Evolutionary conservation across 164 flowering plant species (phyloP).

Genomic region (Akebia trifoliata): DNA sequence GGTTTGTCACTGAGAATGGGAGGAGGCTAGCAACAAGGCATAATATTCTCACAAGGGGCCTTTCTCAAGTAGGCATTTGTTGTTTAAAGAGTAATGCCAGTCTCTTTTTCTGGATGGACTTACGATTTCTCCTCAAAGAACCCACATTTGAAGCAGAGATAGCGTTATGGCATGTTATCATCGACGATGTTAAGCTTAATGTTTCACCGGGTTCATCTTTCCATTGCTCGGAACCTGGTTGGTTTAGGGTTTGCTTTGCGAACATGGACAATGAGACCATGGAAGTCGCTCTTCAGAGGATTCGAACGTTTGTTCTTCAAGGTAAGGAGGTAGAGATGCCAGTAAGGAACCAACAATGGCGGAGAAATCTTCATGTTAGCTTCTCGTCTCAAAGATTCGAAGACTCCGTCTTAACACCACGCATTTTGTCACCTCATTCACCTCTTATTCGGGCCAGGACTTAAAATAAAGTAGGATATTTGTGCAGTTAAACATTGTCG

Average conservation of each 20-base stretch:
- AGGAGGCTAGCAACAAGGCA: slow-evolving; percentile 13
- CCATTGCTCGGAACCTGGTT: slow-evolving; percentile 82
- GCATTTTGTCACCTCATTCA: slow-evolving; percentile 19
- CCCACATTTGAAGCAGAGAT: slow-evolving; percentile 54
- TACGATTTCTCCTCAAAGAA: slow-evolving; percentile 47
- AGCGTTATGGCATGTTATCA: slow-evolving; percentile 56
- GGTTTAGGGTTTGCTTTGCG: slow-evolving; percentile 43
- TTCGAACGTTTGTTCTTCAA: slow-evolving; percentile 5
- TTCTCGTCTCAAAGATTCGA: slow-evolving; percentile 15
- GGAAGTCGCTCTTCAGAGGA: slow-evolving; percentile 12
- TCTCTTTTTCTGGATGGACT: slow-evolving; percentile 79
- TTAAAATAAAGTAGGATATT: too few species aligned
- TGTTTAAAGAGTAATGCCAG: slow-evolving; percentile 71
- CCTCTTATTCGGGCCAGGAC: slow-evolving; percentile 24
- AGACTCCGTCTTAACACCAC: slow-evolving; percentile 8
- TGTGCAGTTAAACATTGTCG: too few species aligned
- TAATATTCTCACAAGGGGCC: not conserved
- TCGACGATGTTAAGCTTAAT: slow-evolving; percentile 73
- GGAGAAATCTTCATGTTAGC: slow-evolving; percentile 10
- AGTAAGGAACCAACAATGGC: slow-evolving; percentile 1
- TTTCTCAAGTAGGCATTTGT: slow-evolving; percentile 31
- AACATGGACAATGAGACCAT: slow-evolving; percentile 11
- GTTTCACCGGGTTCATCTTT: slow-evolving; percentile 89
- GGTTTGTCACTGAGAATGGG: slow-evolving; percentile 5
- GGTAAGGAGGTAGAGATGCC: not conserved